Evolutionary conservation across 441 rosid species (phyloP), one percentile per base, ranked within the genome.

Genomic region (Erodium moschatum): DNA sequence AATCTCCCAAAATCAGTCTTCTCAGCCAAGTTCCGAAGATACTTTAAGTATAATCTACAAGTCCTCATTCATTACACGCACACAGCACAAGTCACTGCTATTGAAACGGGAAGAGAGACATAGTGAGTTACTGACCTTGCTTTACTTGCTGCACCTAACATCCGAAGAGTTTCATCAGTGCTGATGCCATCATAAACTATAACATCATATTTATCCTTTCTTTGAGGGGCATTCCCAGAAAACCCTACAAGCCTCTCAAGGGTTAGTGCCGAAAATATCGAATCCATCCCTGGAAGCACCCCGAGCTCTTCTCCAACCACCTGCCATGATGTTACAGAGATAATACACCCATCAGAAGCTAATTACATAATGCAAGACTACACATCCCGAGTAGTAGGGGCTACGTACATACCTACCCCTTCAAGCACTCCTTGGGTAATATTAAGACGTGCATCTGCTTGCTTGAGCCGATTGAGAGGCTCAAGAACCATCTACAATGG

Each of bases 301-400:
- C 96, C 94, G 35, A 92, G 90, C 85, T 92, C 98, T 85, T 90
- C 92, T 75, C 94, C 98, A 63, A 90, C 98, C 66, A 92, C 86
- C 98, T 92, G 81, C 75, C 66, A 77, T 64, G 71, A 5, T 38
- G 9, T 66, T 19, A 5, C 33, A 74, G 52, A 67, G 48, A 52
- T 74, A 44, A 20, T n/a, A 19, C 20, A 65, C 24, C 42, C 48
- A 29, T 68, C 48, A 50, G 29, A 27, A 61, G 12, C 27, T 12
- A 18, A 8, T 27, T 4, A 0, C 15, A 0, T 24, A 24, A 24
- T 33, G 33, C 27, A 6, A 21, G 42, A 11, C 21, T 3, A 60
- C 15, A 31, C 27, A 10, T 5, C 24, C 65, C 46, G 70, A 67
- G 74, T 56, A 66, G 9, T 64, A 71, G 71, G 76, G 71, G 73